Evolutionary conservation across 2,329 filamentous ascomycete species (phyloP).

Genomic region (Domatiomyces catenatus): DNA sequence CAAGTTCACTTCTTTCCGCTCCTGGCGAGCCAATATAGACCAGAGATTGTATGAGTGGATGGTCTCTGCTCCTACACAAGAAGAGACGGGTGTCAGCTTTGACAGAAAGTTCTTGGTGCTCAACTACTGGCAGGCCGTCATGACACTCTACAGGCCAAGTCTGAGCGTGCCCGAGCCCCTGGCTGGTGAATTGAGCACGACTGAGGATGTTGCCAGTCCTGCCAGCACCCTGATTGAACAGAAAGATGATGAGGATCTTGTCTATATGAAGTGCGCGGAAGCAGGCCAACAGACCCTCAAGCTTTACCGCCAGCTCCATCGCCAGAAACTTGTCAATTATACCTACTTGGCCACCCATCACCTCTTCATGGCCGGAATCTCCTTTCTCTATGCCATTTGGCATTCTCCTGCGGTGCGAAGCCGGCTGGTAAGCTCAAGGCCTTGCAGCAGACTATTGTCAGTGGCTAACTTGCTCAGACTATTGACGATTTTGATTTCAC

Average conservation of each 20-base stretch:
- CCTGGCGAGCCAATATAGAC: constrained; percentile 81
- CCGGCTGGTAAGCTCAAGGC: constrained; percentile 51
- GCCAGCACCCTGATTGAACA: constrained; percentile 30
- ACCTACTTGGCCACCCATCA: constrained; percentile 93
- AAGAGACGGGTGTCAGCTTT: constrained; percentile 75
- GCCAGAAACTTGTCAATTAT: constrained; percentile 81
- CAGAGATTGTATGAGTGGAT: constrained; percentile 75
- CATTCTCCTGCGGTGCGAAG: constrained; percentile 80
- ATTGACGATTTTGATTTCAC: constrained; percentile 98
- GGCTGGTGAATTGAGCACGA: constrained; percentile 55
- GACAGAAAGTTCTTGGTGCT: constrained; percentile 79
- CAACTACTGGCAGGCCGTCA: constrained; percentile 95
- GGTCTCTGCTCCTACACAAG: constrained; percentile 57
- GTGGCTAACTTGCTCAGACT: constrained; percentile 31
- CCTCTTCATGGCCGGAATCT: constrained; percentile 91
- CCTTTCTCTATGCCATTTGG: constrained; percentile 94
- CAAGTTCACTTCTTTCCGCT: constrained; percentile 69
- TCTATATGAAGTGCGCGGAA: constrained; percentile 89
- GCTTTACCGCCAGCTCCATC: constrained; percentile 76
- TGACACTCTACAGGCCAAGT: constrained; percentile 88
- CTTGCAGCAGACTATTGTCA: neutral
- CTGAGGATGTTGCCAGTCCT: constrained; percentile 45
- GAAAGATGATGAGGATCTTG: constrained; percentile 64
- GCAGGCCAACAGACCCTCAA: constrained; percentile 85
- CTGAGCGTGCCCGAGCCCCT: constrained; percentile 72